Evolutionary conservation across 768 basidiomycete genomes (phyloP).

Genomic region (Russula foetens): DNA sequence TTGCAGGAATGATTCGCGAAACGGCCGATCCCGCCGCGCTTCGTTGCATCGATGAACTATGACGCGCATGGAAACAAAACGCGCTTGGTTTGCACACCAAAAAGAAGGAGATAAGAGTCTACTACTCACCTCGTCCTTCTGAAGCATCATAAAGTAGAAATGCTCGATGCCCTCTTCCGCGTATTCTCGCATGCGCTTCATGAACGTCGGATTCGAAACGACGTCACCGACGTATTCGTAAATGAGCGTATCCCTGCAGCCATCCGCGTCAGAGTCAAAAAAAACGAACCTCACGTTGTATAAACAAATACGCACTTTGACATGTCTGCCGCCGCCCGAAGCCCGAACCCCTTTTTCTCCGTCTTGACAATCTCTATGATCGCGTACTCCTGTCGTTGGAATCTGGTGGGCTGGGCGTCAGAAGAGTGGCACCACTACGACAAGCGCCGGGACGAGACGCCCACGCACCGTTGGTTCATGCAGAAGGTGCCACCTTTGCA

Average conservation of each 20-base stretch:
- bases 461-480: conserved; percentile 82
- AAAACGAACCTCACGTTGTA: neutral
- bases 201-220: conserved; percentile 77
- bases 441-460: neutral
- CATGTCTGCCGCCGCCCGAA: conserved; percentile 67
- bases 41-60: conserved; percentile 97
- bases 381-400: conserved; percentile 80
- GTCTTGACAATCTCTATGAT: conserved; percentile 86
- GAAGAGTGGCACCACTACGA: neutral
- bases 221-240: conserved; percentile 99
- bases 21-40: conserved; percentile 90
- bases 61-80: neutral
- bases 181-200: conserved; percentile 91
- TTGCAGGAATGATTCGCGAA: conserved; percentile 98
- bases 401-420: conserved; percentile 41
- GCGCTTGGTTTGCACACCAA: neutral
- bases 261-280: neutral
- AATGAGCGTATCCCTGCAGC: conserved; percentile 75
- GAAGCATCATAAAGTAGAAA: conserved; percentile 99
- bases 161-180: conserved; percentile 88
- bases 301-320: conserved; percentile 52
- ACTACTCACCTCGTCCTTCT: conserved; percentile 81
- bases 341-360: conserved; percentile 91
- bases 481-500: conserved; percentile 79
- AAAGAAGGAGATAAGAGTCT: too few species aligned